These are phyloP conservation scores for Rhizomucor pusillus DNA, from an alignment of 371 early-diverging fungal species.

Conservation along the genomic window DNA sequence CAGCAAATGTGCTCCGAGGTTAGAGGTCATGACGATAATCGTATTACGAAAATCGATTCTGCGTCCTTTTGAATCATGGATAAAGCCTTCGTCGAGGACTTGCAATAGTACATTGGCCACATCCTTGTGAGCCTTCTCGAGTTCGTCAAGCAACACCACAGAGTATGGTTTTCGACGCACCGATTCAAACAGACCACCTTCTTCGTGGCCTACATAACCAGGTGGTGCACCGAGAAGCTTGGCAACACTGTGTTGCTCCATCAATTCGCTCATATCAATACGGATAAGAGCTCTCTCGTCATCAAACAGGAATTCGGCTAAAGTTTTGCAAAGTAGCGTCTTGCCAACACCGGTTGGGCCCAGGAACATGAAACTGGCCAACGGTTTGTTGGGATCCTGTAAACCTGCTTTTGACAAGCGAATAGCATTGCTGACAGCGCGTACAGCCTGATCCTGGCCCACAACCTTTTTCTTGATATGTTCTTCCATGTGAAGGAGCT, in stretches of 20 bases:
- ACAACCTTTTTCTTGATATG: constrained; percentile 72
- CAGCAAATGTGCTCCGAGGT: constrained; percentile 65
- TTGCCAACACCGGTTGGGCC: constrained; percentile 94
- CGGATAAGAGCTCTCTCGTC: constrained; percentile 82
- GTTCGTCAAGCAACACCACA: constrained; percentile 89
- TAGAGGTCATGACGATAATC: constrained; percentile 92
- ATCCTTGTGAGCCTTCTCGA: constrained; percentile 89
- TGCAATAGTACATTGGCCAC: constrained; percentile 79
- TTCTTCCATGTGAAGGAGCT: constrained; percentile 78
- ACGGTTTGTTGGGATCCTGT: constrained; percentile 74
- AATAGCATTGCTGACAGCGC: constrained; percentile 74
- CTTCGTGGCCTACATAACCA: constrained; percentile 84
- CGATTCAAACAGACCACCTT: constrained; percentile 89
- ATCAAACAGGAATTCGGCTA: constrained; percentile 88
- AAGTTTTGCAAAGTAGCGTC: constrained; percentile 80
- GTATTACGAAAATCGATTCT: constrained; percentile 90
- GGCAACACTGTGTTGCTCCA: constrained; percentile 78
- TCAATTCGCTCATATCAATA: constrained; percentile 93
- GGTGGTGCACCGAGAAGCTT: constrained; percentile 92
- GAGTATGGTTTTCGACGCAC: constrained; percentile 88
- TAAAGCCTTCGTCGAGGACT: constrained; percentile 89
- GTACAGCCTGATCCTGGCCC: constrained; percentile 85
- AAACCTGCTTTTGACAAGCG: constrained; percentile 81
- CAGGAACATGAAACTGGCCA: constrained; percentile 91
- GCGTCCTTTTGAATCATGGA: constrained; percentile 85